Evolutionary conservation across 345 rosid species (phyloP).

Genomic region (Syzygium jambos): DNA sequence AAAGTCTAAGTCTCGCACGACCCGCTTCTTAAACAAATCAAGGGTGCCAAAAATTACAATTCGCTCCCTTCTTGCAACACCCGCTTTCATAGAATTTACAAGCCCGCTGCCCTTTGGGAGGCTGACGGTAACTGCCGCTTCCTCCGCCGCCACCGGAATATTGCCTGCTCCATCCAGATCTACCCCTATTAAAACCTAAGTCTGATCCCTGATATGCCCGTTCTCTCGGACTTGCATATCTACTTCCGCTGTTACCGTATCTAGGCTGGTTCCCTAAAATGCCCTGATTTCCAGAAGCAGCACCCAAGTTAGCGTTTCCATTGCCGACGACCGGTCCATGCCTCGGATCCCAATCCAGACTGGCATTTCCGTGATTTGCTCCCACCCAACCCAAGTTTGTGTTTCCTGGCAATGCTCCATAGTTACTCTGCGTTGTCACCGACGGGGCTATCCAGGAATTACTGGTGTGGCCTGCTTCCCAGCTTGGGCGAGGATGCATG

Average conservation of each 20-base stretch:
- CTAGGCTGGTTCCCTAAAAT: conserved; percentile 48
- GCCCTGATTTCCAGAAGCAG: conserved; percentile 13
- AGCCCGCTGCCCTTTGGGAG: conserved; percentile 60
- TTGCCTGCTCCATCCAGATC: conserved; percentile 35
- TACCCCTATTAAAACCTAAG: conserved; percentile 42
- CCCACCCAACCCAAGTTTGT: conserved; percentile 18
- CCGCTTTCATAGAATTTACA: conserved; percentile 80
- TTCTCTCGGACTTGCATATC: conserved; percentile 42
- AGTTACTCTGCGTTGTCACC: conserved; percentile 23
- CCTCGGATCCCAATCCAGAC: conserved; percentile 23
- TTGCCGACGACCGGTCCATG: conserved; percentile 27
- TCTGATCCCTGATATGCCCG: conserved; percentile 36
- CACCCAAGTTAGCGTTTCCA: conserved; percentile 21
- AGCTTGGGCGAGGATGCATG: conserved; percentile 25
- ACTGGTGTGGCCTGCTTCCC: conserved; percentile 15
- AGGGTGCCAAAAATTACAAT: conserved; percentile 76
- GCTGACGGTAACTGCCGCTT: conserved; percentile 30
- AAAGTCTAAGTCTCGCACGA: neutral
- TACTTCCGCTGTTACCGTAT: conserved; percentile 21
- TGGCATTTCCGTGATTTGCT: conserved; percentile 13
- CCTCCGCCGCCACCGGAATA: conserved; percentile 25
- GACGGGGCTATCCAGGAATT: conserved; percentile 33
- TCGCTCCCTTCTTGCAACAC: conserved; percentile 66
- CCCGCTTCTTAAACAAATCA: conserved; percentile 4
- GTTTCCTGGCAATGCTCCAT: conserved; percentile 36